Base-by-base conservation (phyloP, 2,329 filamentous ascomycete species). In the Sclerotiophoma versabilis region DNA sequence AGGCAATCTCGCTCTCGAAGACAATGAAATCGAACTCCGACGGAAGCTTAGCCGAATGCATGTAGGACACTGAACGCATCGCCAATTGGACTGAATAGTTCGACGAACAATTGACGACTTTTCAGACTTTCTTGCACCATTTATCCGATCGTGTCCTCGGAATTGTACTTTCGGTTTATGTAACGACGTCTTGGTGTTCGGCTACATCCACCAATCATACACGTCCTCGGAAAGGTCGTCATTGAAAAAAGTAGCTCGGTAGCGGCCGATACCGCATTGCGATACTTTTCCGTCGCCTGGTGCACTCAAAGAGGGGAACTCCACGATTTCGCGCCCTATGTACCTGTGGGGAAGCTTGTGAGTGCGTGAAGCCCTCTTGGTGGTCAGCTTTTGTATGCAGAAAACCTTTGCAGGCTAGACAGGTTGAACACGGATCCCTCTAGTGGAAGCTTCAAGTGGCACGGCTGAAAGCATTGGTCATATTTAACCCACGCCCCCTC, bases 241-340 rank as follows among this genome's bases (percentile, higher is more conserved):
- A 19, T 54, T 19, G 32, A 41, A 52, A 51, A 41, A 49, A 42
- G 32, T 44, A 49, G 44, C 10, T 54, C 55, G 57, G 59, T 36
- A 57, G 41, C 59, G 62, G 62, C 57, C 64, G 64, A 64, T 51
- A 58, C 64, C 64, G 61, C 53, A 57, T 57, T 36, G 19, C 51
- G 47, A 23, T 26, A 49, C 39, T 44, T 57, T 55, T 38, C 54
- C 61, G 57, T 57, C 53, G 47, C 54, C 38, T 49, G 27, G 12
- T 33, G 29, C 12, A 17, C 27, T 25, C 26, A 19, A 33, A 36
- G 30, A 22, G 43, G 50, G 37, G 37, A 12, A n/a, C 32, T 39
- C 44, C 38, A 32, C 51, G 20, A 12, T 17, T 37, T 5, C n/a
- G 15, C 47, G 47, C 47, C 42, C 52, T 55, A n/a, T 8, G 42